phyloP scores from a whole-genome alignment of 352 stramenopile species.

The Phytophthora niederhauseri region DNA sequence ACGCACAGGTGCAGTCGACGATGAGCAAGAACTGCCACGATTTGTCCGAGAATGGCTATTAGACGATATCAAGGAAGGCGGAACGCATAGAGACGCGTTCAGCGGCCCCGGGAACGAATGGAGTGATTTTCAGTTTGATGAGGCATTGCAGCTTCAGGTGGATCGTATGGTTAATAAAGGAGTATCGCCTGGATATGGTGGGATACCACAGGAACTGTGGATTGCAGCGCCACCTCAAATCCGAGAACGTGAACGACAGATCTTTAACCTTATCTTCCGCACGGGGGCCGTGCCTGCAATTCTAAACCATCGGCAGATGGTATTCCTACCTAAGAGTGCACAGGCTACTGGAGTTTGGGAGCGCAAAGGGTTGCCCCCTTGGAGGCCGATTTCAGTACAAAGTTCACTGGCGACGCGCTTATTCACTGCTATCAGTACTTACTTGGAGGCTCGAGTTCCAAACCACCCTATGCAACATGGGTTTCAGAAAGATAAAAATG shows the following conservation, averaged over 20 bases:
- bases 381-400: neutral
- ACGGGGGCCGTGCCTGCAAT: neutral
- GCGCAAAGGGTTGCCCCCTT: neutral
- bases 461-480: neutral
- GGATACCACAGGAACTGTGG: neutral
- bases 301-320: neutral
- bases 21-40: neutral
- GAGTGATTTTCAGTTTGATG: neutral
- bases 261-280: neutral
- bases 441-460: neutral
- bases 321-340: neutral
- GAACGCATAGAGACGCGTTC: neutral
- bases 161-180: neutral
- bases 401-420: neutral
- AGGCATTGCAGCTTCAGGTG: neutral
- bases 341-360: neutral
- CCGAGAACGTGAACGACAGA: neutral
- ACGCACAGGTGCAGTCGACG: neutral
- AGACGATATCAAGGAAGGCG: neutral
- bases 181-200: neutral
- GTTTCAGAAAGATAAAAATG: neutral
- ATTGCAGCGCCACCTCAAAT: neutral
- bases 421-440: neutral
- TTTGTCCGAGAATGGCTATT: neutral
- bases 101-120: neutral